Evolutionary conservation across 192 early-diverging fungal species (phyloP), one percentile per base, ranked within the genome.

Genomic region (Thoreauomyces humboldtii): DNA sequence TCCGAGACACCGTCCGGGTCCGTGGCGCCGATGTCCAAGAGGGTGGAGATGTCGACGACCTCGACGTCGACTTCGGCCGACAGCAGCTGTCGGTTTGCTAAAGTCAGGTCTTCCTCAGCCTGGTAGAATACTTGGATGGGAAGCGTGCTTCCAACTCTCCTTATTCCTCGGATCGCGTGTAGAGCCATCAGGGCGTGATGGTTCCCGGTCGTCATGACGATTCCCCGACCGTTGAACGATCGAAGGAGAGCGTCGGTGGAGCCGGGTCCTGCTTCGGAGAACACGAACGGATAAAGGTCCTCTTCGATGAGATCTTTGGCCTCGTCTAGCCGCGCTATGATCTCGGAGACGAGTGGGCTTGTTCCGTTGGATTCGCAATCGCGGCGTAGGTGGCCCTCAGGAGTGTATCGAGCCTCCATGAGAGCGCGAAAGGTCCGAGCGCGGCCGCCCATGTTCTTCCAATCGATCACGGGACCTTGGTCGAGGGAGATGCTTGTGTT

Each of bases 91-190:
- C 71, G 63, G 17, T 76, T 53, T 15, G 59, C 66, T 6, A n/a
- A 25, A 0, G 9, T 33, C 17, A 69, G 63, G 29, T 74, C 72
- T 3, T 44, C 31, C 0, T 78, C 70, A 17, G 74, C 77, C 41
- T 74, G 71, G 35, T 82, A 77, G 53, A 82, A 83, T 2, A 88
- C 33, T 42, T 88, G 76, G 55, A 89, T 84, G 0, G 85, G 87
- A n/a, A 89, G 61, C 5, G 41, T 4, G 44, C 35, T 58, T 21
- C 34, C 34, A 17, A 69, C 11, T 4, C 4, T 1, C 1, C 66
- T 43, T 1, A 69, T 17, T 4, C 9, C 17, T 15, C 12, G 6
- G 58, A 61, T 61, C 17, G 55, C 54, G 48, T 55, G 66, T 24
- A 57, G 34, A n/a, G 66, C 66, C 22, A 60, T 28, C 12, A 29